phyloP scores from a whole-genome alignment of 1,284 basidiomycete genomes.

The Ustilago nuda region DNA sequence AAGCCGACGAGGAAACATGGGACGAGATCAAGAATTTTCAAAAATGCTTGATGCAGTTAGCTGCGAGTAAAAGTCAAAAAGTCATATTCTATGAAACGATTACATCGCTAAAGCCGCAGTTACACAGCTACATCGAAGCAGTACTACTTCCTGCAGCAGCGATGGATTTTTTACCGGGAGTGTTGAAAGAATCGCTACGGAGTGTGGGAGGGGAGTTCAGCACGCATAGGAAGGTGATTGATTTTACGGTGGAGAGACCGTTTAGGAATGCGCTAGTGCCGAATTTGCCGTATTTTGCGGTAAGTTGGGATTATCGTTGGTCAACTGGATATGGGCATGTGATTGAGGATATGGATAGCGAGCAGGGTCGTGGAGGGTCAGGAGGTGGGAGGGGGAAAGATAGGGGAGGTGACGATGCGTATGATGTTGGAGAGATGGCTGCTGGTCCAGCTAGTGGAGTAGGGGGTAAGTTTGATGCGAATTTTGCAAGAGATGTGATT shows the following conservation, averaged over 20 bases:
- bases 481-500: slow-evolving; percentile 92
- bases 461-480: slow-evolving; percentile 39
- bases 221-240: slow-evolving; percentile 94
- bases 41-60: slow-evolving; percentile 97
- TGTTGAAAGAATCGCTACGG: slow-evolving; percentile 94
- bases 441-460: slow-evolving; percentile 14
- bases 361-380: slow-evolving; percentile 72
- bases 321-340: slow-evolving; percentile 80
- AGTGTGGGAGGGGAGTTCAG: slow-evolving; percentile 95
- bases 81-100: slow-evolving; percentile 96
- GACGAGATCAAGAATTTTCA: slow-evolving; percentile 84
- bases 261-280: slow-evolving; percentile 77
- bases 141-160: slow-evolving; percentile 87
- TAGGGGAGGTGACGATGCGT: slow-evolving; percentile 67
- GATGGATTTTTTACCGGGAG: slow-evolving; percentile 86
- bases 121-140: slow-evolving; percentile 89
- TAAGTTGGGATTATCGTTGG: slow-evolving; percentile 96
- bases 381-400: slow-evolving; percentile 46
- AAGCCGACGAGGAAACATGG: slow-evolving; percentile 98
- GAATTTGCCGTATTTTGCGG: slow-evolving; percentile 97
- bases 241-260: slow-evolving; percentile 76
- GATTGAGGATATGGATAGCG: slow-evolving; percentile 66
- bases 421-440: slow-evolving; percentile 70
- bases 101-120: slow-evolving; percentile 83
- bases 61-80: slow-evolving; percentile 81